Percentiles rank a stretch among this genome's conserved stretches.
phyloP scores from a whole-genome alignment of 495 filamentous ascomycete species.

The Penicillium pancosmium region DNA sequence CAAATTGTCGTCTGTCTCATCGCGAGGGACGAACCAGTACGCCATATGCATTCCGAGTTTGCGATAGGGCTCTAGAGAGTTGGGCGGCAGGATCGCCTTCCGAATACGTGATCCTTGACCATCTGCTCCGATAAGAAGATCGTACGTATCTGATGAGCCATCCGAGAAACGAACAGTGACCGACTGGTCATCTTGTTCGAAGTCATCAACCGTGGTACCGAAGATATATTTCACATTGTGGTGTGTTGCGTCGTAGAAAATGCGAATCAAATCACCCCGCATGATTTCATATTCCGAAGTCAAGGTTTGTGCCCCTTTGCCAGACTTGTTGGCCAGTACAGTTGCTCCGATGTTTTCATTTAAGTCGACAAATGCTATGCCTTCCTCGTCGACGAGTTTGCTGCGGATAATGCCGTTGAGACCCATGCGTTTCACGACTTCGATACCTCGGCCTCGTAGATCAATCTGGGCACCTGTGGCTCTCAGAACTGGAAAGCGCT shows the following conservation, averaged over 20 bases:
- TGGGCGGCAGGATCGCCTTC: conserved; percentile 32
- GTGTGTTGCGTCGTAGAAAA: conserved; percentile 42
- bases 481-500: conserved; percentile 40
- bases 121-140: conserved; percentile 54
- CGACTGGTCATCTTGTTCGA: conserved; percentile 29
- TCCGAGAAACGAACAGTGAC: conserved; percentile 43
- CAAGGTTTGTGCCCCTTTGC: conserved; percentile 34
- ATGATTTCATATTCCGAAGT: conserved; percentile 53
- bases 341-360: conserved; percentile 25
- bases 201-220: conserved; percentile 29
- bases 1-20: conserved; percentile 32
- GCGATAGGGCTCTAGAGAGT: conserved; percentile 21
- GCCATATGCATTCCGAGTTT: conserved; percentile 36
- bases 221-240: conserved; percentile 43
- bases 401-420: conserved; percentile 34
- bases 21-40: conserved; percentile 47
- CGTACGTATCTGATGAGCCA: conserved; percentile 40
- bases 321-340: conserved; percentile 36
- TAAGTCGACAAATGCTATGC: conserved; percentile 37
- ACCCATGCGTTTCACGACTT: conserved; percentile 44
- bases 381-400: conserved; percentile 37
- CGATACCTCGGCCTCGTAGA: conserved; percentile 40
- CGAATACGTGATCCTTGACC: conserved; percentile 50
- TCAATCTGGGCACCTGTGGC: conserved; percentile 45
- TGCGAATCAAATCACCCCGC: conserved; percentile 43